Evolutionary conservation across 768 basidiomycete species (phyloP).

Genomic region (Dacryopinax spathularia): DNA sequence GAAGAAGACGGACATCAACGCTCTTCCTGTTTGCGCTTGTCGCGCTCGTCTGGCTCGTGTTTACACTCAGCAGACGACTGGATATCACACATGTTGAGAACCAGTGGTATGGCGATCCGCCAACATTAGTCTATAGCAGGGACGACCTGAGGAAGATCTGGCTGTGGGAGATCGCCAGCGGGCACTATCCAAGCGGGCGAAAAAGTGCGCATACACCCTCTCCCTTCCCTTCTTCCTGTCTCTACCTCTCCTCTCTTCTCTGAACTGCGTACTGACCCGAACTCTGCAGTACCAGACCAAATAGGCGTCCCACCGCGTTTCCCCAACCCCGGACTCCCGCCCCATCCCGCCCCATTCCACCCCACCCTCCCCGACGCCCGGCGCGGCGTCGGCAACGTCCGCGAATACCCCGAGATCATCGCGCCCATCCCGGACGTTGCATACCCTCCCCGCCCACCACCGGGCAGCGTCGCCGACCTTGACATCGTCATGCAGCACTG

Average conservation of each 20-base stretch:
- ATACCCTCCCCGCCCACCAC: constrained; percentile 75
- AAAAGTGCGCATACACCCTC: constrained; percentile 39
- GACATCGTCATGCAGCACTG: constrained; percentile 88
- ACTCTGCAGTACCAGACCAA: constrained; percentile 49
- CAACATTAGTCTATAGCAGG: constrained; percentile 59
- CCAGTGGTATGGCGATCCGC: constrained; percentile 11
- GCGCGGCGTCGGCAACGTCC: constrained; percentile 56
- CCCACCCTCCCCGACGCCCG: constrained; percentile 28
- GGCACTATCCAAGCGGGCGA: constrained; percentile 79
- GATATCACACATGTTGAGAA: neutral
- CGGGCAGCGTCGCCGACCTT: constrained; percentile 75
- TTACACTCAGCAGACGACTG: neutral
- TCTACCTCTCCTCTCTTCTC: neutral
- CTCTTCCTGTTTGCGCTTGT: constrained; percentile 5
- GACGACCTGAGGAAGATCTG: constrained; percentile 82
- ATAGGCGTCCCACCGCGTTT: constrained; percentile 42
- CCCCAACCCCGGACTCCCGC: constrained; percentile 63
- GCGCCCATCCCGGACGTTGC: constrained; percentile 47
- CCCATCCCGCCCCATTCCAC: constrained; percentile 19
- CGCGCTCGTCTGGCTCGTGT: constrained; percentile 7
- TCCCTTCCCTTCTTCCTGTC: neutral
- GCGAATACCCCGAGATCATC: constrained; percentile 62
- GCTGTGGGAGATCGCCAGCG: constrained; percentile 88
- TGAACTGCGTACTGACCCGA: neutral
- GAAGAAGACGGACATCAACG: neutral